A percentile compares a stretch with the other conserved stretches of the same genome.
Evolutionary conservation across 2,329 filamentous ascomycete species (phyloP).

Genomic region (Beauveria scarabaeidicola): DNA sequence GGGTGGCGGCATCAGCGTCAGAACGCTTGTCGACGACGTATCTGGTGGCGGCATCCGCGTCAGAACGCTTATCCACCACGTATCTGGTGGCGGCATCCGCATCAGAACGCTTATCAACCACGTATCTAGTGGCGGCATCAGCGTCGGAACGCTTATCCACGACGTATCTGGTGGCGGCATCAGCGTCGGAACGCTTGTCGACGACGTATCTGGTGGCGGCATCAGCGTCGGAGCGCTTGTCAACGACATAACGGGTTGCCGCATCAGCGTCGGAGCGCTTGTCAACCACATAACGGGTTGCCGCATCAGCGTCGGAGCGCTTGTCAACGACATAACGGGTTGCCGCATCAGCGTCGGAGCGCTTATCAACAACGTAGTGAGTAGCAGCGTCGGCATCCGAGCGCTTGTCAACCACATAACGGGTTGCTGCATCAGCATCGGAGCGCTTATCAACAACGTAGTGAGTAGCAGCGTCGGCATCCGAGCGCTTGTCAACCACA

Average conservation of each 20-base stretch:
- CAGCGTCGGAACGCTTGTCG: background rate
- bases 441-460: background rate
- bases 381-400: background rate
- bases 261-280: background rate
- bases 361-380: background rate
- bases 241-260: background rate
- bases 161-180: background rate
- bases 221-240: background rate
- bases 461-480: background rate
- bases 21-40: background rate
- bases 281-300: background rate
- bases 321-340: background rate
- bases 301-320: background rate
- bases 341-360: background rate
- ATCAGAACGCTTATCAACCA: background rate
- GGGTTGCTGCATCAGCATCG: background rate
- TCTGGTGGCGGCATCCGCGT: background rate
- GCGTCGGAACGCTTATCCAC: background rate
- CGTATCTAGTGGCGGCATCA: background rate
- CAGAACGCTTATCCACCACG: background rate
- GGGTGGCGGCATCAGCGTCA: background rate
- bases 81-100: background rate
- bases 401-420: background rate
- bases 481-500: background rate
- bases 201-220: background rate